Conservation (phyloP, 2,329 filamentous ascomycete genomes). For the Pyricularia pennisetigena region DNA sequence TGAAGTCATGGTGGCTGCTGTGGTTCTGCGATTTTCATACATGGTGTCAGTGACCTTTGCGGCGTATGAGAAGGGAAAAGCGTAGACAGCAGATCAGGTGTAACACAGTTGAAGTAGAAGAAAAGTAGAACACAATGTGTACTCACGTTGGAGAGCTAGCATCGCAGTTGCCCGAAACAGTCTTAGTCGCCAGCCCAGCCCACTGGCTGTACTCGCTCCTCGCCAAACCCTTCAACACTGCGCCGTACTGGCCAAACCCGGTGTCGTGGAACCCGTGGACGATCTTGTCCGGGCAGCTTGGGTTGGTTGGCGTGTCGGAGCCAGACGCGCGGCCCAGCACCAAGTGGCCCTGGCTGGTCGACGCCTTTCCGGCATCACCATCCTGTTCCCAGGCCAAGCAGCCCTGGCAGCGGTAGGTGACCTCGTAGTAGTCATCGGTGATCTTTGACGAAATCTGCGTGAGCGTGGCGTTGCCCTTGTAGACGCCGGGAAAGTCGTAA, state of each 20-base stretch:
- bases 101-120: background rate
- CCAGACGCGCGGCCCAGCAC: conserved; percentile 49
- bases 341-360: conserved; percentile 31
- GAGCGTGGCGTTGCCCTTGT: conserved; percentile 51
- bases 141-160: conserved; percentile 9
- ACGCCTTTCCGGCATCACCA: conserved; percentile 29
- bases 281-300: conserved; percentile 31
- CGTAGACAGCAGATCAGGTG: background rate
- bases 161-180: conserved; percentile 24
- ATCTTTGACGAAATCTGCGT: conserved; percentile 49
- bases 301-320: conserved; percentile 28
- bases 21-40: conserved; percentile 7
- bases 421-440: conserved; percentile 46
- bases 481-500: conserved; percentile 47
- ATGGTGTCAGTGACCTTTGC: background rate
- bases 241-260: conserved; percentile 43
- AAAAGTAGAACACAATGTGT: background rate
- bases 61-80: background rate
- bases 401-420: conserved; percentile 56
- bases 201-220: conserved; percentile 32
- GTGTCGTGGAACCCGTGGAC: conserved; percentile 43
- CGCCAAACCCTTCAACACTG: conserved; percentile 24
- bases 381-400: conserved; percentile 44
- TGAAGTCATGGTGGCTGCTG: background rate
- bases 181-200: conserved; percentile 32